A percentile compares a stretch with the other conserved stretches of the same genome.
These are phyloP conservation scores for Xylaria sp. DNA, from an alignment of 2,329 filamentous ascomycete genomes.

Conservation along the genomic window DNA sequence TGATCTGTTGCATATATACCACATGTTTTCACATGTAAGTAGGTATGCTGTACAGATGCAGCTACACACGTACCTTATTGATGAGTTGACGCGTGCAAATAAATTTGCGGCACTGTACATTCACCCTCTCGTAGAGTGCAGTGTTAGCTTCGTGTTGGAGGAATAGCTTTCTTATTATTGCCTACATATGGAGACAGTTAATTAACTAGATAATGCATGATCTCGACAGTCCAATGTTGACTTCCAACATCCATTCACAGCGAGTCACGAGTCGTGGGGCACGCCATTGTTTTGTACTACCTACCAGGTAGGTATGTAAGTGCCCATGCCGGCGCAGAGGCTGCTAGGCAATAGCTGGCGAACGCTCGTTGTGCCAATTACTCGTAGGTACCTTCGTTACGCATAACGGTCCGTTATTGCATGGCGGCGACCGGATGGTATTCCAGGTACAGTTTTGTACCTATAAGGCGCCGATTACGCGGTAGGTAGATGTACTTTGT, in stretches of 20 bases:
- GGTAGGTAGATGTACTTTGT: not conserved
- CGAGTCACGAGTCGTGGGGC: conserved; percentile 8
- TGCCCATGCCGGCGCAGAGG: not conserved
- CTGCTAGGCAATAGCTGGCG: not conserved
- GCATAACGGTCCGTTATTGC: not conserved
- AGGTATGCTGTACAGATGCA: not conserved
- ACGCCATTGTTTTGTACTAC: not conserved
- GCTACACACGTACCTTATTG: not conserved
- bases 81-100: not conserved
- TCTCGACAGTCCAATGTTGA: not conserved
- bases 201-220: not conserved
- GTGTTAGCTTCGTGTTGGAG: not conserved
- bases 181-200: not conserved
- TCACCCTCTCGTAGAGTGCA: not conserved
- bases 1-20: not conserved
- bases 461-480: not conserved
- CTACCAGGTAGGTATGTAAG: too few species aligned
- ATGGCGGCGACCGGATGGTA: not conserved
- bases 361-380: not conserved
- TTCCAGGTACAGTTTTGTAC: not conserved
- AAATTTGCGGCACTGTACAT: not conserved
- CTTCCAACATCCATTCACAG: not conserved
- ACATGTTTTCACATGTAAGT: not conserved
- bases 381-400: not conserved
- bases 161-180: not conserved